Percentiles rank a stretch among this genome's conserved stretches.
Evolutionary conservation across 768 basidiomycete genomes (phyloP).

Genomic region (Russula sp.): DNA sequence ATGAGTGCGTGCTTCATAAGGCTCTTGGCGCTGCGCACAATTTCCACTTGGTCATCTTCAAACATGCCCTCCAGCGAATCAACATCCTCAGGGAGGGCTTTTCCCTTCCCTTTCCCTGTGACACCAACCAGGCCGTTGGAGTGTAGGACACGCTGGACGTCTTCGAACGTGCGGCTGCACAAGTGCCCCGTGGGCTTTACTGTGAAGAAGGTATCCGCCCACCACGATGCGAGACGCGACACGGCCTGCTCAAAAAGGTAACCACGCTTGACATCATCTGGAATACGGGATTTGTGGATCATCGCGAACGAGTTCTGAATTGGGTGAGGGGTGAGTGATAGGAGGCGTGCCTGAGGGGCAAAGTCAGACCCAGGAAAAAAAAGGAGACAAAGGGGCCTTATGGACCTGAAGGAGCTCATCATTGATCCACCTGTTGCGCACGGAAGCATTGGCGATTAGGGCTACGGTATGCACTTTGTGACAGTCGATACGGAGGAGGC

Average conservation of each 20-base stretch:
- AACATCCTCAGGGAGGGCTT: not conserved
- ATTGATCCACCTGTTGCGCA: constrained; percentile 80
- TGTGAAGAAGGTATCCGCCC: constrained; percentile 66
- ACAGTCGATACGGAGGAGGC: constrained; percentile 64
- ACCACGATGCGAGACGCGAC: constrained; percentile 73
- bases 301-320: constrained; percentile 75
- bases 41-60: constrained; percentile 47
- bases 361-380: constrained; percentile 7
- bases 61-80: constrained; percentile 34
- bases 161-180: constrained; percentile 68
- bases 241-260: constrained; percentile 84
- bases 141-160: constrained; percentile 40
- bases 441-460: constrained; percentile 65
- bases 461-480: constrained; percentile 87
- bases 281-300: constrained; percentile 74
- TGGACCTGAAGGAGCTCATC: constrained; percentile 77
- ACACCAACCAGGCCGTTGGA: constrained; percentile 8
- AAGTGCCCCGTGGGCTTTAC: constrained; percentile 59
- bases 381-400: constrained; percentile 3
- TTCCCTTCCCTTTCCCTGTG: constrained; percentile 19
- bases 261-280: constrained; percentile 75
- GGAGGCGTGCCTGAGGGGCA: constrained; percentile 65
- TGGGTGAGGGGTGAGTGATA: constrained; percentile 76
- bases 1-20: constrained; percentile 90
- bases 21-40: constrained; percentile 70